A percentile compares a stretch with the other conserved stretches of the same genome.
Conservation (phyloP, 2,329 filamentous ascomycete species). For the Macrophomina phaseolina region DNA sequence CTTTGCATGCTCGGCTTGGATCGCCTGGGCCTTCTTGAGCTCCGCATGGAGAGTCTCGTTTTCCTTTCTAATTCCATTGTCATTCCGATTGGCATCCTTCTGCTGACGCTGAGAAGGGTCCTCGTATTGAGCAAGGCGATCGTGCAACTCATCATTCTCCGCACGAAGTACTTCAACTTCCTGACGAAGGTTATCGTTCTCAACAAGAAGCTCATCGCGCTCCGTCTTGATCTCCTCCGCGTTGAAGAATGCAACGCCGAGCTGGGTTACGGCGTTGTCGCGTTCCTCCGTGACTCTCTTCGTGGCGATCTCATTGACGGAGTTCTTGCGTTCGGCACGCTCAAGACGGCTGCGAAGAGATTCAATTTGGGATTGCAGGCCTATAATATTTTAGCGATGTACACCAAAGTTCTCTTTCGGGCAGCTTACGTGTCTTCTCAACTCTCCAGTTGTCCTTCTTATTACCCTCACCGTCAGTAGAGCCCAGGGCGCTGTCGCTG, state of each 20-base stretch:
- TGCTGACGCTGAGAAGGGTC: conserved; percentile 44
- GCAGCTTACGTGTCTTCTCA: conserved; percentile 63
- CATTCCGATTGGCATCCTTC: conserved; percentile 40
- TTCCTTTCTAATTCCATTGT: conserved; percentile 41
- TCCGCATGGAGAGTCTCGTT: conserved; percentile 43
- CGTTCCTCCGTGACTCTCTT: conserved; percentile 68
- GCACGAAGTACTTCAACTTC: conserved; percentile 34
- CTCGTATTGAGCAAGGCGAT: conserved; percentile 40
- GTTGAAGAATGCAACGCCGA: conserved; percentile 65
- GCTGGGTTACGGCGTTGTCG: conserved; percentile 67
- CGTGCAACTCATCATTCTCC: conserved; percentile 39
- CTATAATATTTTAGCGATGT: conserved; percentile 39
- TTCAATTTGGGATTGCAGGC: conserved; percentile 65
- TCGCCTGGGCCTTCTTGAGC: conserved; percentile 29
- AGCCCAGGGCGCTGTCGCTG: conserved; percentile 54
- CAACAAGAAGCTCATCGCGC: conserved; percentile 45
- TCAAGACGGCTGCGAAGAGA: conserved; percentile 67
- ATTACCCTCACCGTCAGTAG: conserved; percentile 55
- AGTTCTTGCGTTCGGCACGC: conserved; percentile 66
- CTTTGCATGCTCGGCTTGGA: conserved; percentile 52
- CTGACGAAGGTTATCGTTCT: conserved; percentile 46
- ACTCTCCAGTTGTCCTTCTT: conserved; percentile 47
- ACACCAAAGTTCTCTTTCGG: not conserved
- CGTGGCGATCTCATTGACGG: conserved; percentile 67
- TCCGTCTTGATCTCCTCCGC: conserved; percentile 58